Percentiles rank a stretch among this genome's conserved stretches.
Conservation (phyloP, 2,329 filamentous ascomycete genomes). For the Paecilomyces sp. region DNA sequence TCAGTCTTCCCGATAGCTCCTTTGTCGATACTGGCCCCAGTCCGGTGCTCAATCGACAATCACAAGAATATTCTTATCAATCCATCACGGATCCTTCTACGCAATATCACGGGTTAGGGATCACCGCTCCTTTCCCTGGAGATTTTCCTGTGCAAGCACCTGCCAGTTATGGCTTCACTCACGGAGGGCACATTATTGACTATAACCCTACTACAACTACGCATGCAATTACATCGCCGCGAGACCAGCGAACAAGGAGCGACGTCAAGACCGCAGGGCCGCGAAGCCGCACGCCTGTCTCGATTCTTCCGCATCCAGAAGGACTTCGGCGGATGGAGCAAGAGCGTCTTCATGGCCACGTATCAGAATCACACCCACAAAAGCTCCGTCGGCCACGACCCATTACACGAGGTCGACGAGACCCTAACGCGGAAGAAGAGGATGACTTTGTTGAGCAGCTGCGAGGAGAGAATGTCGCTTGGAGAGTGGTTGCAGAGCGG, state of each 20-base stretch:
- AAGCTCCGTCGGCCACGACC: constrained; percentile 19
- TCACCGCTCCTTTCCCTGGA: constrained; percentile 25
- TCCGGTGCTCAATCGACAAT: constrained; percentile 29
- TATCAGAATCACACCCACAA: constrained; percentile 15
- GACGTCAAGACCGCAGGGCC: constrained; percentile 13
- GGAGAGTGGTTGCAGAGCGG: constrained; percentile 30
- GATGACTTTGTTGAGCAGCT: constrained; percentile 31
- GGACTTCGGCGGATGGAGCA: constrained; percentile 32
- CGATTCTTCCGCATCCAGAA: constrained; percentile 32
- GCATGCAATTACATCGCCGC: constrained; percentile 14
- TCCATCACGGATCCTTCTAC: constrained; percentile 19
- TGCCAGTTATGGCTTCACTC: constrained; percentile 18
- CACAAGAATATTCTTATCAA: constrained; percentile 29
- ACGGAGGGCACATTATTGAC: constrained; percentile 8
- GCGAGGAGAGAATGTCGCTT: constrained; percentile 28
- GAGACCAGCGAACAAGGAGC: constrained; percentile 16
- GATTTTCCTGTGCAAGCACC: constrained; percentile 21
- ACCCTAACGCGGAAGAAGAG: constrained; percentile 32
- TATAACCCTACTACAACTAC: constrained; percentile 14
- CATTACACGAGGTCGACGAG: constrained; percentile 25
- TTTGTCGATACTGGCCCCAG: constrained; percentile 23
- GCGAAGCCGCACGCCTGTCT: constrained; percentile 22
- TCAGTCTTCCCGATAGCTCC: constrained; percentile 31
- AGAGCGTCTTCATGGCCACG: constrained; percentile 22
- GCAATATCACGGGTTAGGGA: constrained; percentile 28